Percentiles rank a stretch among this genome's conserved stretches.
Evolutionary conservation across 768 basidiomycete genomes (phyloP).

Genomic region (Russula virescens): DNA sequence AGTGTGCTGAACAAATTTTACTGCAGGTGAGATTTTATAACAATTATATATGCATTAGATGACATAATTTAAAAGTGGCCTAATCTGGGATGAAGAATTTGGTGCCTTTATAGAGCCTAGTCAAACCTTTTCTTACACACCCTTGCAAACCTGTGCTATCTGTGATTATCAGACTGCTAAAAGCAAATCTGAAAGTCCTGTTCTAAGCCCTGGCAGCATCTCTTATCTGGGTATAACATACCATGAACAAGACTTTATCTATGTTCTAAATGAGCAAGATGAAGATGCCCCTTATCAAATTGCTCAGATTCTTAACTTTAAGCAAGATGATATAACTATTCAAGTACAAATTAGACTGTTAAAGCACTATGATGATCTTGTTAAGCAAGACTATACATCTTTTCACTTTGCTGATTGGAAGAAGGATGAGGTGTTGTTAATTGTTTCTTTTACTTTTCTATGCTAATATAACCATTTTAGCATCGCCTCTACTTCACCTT

Average conservation of each 20-base stretch:
- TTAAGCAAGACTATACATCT: slow-evolving; percentile 10
- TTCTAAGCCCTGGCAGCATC: slow-evolving; percentile 33
- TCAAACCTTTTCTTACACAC: slow-evolving; percentile 32
- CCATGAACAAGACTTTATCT: slow-evolving; percentile 59
- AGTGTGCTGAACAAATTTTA: slow-evolving; percentile 45
- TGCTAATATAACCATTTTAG: slow-evolving; percentile 21
- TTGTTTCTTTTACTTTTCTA: background rate
- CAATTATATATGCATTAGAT: background rate
- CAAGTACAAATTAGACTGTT: slow-evolving; percentile 40
- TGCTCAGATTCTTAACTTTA: slow-evolving; percentile 48
- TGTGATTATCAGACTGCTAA: slow-evolving; percentile 8
- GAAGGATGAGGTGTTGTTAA: slow-evolving; percentile 15
- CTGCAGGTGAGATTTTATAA: slow-evolving; percentile 40
- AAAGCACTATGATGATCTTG: slow-evolving; percentile 42
- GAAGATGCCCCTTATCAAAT: slow-evolving; percentile 40
- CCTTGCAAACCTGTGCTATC: slow-evolving; percentile 26
- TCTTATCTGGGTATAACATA: slow-evolving; percentile 42
- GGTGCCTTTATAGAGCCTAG: slow-evolving; percentile 42
- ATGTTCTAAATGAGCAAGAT: slow-evolving; percentile 34
- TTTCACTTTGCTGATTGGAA: slow-evolving; percentile 1
- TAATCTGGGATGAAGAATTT: slow-evolving; percentile 46
- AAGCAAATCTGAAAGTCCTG: slow-evolving; percentile 15
- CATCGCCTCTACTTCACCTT: slow-evolving; percentile 39
- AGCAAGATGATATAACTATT: slow-evolving; percentile 23
- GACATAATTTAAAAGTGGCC: slow-evolving; percentile 31